These are phyloP conservation scores for Ogataea dorogensis DNA, from an alignment of 805 yeast species.

Conservation along the genomic window DNA sequence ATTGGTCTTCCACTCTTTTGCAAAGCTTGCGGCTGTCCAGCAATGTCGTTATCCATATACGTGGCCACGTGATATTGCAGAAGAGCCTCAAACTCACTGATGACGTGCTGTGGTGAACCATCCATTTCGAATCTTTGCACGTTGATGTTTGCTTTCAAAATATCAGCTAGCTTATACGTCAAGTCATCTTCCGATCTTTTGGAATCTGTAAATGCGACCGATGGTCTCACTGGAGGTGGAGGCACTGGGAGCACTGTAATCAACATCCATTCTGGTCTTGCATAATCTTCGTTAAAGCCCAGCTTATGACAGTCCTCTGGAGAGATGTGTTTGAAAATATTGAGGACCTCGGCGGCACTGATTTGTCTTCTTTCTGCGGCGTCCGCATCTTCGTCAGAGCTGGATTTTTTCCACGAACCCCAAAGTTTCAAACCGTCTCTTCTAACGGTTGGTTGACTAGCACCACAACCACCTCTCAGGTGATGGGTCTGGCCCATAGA, in stretches of 20 bases:
- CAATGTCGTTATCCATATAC: slow-evolving; percentile 98
- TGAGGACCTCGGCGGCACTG: slow-evolving; percentile 84
- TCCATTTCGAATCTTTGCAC: slow-evolving; percentile 98
- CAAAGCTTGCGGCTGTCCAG: slow-evolving; percentile 98
- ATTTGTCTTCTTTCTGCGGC: slow-evolving; percentile 91
- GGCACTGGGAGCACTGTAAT: slow-evolving; percentile 98
- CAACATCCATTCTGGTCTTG: slow-evolving; percentile 98
- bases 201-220: slow-evolving; percentile 95
- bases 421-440: slow-evolving; percentile 93
- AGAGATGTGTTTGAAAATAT: slow-evolving; percentile 88
- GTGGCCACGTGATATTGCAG: slow-evolving; percentile 98
- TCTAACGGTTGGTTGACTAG: slow-evolving; percentile 91
- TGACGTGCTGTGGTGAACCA: slow-evolving; percentile 98
- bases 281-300: slow-evolving; percentile 93
- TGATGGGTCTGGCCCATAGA: slow-evolving; percentile 35
- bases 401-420: slow-evolving; percentile 97
- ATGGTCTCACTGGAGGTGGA: slow-evolving; percentile 99
- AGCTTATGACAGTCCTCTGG: slow-evolving; percentile 75
- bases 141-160: slow-evolving; percentile 91
- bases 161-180: slow-evolving; percentile 95
- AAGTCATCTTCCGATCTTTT: slow-evolving; percentile 99
- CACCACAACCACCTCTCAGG: slow-evolving; percentile 95
- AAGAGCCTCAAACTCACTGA: slow-evolving; percentile 92
- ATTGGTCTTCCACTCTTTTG: slow-evolving; percentile 99
- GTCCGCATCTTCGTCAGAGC: slow-evolving; percentile 72